Percentiles rank a stretch among this genome's conserved stretches.
These are phyloP conservation scores for Ustilago curta DNA, from an alignment of 1,284 basidiomycete genomes.

Conservation along the genomic window DNA sequence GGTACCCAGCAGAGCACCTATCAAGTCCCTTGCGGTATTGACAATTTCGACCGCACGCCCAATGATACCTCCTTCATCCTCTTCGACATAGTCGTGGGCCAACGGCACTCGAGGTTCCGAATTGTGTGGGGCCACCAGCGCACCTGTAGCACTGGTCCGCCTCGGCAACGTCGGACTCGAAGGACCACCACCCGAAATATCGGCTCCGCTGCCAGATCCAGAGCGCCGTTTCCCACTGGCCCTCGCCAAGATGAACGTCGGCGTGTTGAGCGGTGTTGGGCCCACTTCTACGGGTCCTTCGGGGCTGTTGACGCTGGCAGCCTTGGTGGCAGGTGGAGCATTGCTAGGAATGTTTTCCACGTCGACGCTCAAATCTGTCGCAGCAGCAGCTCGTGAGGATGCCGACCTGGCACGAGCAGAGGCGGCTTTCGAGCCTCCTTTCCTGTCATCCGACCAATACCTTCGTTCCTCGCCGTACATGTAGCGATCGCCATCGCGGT, in stretches of 20 bases:
- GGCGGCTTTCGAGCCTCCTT: slow-evolving; percentile 24
- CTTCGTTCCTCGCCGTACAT: slow-evolving; percentile 51
- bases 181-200: slow-evolving; percentile 41
- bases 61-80: slow-evolving; percentile 66
- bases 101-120: slow-evolving; percentile 62
- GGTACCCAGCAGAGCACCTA: slow-evolving; percentile 59
- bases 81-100: slow-evolving; percentile 67
- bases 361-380: slow-evolving; percentile 56
- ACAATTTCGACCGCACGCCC: slow-evolving; percentile 67
- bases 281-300: slow-evolving; percentile 50
- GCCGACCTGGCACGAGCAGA: slow-evolving; percentile 34
- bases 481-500: slow-evolving; percentile 48
- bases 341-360: slow-evolving; percentile 62
- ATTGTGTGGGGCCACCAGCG: slow-evolving; percentile 61
- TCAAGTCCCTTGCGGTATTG: slow-evolving; percentile 66
- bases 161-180: slow-evolving; percentile 53
- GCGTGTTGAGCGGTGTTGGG: slow-evolving; percentile 67
- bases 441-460: slow-evolving; percentile 53
- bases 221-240: slow-evolving; percentile 47
- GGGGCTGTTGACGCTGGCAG: slow-evolving; percentile 24
- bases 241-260: slow-evolving; percentile 58
- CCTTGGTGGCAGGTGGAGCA: slow-evolving; percentile 25
- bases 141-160: slow-evolving; percentile 61
- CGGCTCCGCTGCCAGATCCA: slow-evolving; percentile 36
- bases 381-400: slow-evolving; percentile 25